Conservation (phyloP, 192 early-diverging fungal species). For the Umbelopsis ramanniana region DNA sequence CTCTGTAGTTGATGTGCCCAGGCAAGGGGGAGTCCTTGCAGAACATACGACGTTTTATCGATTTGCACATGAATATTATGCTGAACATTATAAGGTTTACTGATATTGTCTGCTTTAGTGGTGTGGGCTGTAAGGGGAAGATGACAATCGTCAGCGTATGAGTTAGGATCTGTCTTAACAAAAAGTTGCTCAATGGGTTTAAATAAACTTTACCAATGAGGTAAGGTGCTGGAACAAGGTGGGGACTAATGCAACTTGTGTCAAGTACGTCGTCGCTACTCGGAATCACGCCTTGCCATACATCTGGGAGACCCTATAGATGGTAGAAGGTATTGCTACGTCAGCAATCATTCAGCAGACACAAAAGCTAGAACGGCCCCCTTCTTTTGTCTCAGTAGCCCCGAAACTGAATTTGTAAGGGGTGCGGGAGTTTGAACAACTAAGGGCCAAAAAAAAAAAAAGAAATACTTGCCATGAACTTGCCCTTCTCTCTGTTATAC, state of each 20-base stretch:
- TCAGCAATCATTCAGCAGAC: too few species aligned
- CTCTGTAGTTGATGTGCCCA: constrained; percentile 17
- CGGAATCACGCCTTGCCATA: constrained; percentile 50
- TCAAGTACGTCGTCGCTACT: constrained; percentile 48
- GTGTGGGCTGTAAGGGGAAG: constrained; percentile 1
- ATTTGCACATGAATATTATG: constrained; percentile 47
- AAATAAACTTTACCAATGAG: background rate
- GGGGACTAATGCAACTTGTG: constrained; percentile 48
- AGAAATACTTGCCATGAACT: constrained; percentile 41
- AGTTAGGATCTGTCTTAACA: background rate
- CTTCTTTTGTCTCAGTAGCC: background rate
- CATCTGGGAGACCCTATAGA: constrained; percentile 44
- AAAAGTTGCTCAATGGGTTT: constrained; percentile 6
- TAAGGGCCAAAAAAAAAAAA: background rate
- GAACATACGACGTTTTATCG: constrained; percentile 26
- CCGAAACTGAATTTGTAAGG: background rate
- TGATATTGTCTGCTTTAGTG: constrained; percentile 33
- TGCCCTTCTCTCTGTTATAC: constrained; percentile 46
- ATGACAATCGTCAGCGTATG: background rate
- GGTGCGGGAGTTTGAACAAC: background rate
- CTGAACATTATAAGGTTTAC: constrained; percentile 47
- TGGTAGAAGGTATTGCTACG: background rate
- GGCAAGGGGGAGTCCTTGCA: constrained; percentile 8
- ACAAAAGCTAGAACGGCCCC: too few species aligned
- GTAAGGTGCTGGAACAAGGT: constrained; percentile 42